These are phyloP conservation scores for Puccinia novopanici DNA, from an alignment of 1,284 basidiomycete species.

Conservation along the genomic window DNA sequence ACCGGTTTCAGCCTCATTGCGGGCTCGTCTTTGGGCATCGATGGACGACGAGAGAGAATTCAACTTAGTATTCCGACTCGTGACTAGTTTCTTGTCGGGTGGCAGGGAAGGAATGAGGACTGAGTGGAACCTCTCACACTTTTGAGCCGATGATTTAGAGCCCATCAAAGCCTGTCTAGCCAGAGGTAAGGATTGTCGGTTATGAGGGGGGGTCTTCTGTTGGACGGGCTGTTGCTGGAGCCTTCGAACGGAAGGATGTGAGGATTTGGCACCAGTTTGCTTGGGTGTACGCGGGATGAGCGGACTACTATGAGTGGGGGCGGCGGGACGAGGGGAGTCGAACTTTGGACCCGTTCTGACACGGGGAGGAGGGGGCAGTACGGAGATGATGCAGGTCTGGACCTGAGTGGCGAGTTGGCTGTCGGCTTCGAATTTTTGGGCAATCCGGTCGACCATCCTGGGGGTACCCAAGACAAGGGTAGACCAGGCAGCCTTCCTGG, in stretches of 20 bases:
- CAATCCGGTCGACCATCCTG: conserved; percentile 19
- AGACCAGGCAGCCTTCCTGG: conserved; percentile 22
- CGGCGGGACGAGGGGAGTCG: neutral
- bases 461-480: conserved; percentile 15
- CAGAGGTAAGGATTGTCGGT: conserved; percentile 5
- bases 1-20: neutral
- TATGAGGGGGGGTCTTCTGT: neutral
- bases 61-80: conserved; percentile 36
- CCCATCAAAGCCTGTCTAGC: conserved; percentile 4
- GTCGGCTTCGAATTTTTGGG: conserved; percentile 32
- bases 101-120: conserved; percentile 34
- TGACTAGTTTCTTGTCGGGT: conserved; percentile 11
- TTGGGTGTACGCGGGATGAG: neutral
- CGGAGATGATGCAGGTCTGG: conserved; percentile 16
- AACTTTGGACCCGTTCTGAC: neutral
- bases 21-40: neutral
- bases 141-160: conserved; percentile 8
- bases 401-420: conserved; percentile 1
- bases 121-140: conserved; percentile 36
- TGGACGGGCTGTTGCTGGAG: neutral
- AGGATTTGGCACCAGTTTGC: neutral
- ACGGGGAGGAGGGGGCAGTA: neutral
- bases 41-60: conserved; percentile 20
- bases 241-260: neutral
- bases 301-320: neutral